Base-by-base conservation (phyloP, 2,329 filamentous ascomycete species). In the Aurifilum marmelostoma region DNA sequence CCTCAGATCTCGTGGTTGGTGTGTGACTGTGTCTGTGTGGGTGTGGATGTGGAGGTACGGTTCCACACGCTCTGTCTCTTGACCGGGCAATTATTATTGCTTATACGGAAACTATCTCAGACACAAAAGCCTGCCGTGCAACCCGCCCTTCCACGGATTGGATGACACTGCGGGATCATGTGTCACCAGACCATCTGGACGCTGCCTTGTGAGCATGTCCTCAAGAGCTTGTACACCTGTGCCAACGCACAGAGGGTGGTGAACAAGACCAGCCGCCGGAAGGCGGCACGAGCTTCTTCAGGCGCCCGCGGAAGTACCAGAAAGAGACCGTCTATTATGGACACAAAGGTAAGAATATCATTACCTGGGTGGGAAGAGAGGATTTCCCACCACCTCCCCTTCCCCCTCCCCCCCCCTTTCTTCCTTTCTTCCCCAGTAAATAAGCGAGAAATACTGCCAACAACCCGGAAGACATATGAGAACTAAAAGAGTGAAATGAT, bases 401-500 rank as follows among this genome's bases (percentile, higher is more conserved):
- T n/a, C n/a, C n/a, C n/a, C n/a, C n/a, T n/a, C n/a, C n/a, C n/a
- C n/a, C n/a, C n/a, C n/a, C n/a, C n/a, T n/a, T n/a, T n/a, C n/a
- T n/a, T n/a, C n/a, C n/a, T n/a, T n/a, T n/a, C n/a, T n/a, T n/a
- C n/a, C n/a, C n/a, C n/a, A n/a, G n/a, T n/a, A n/a, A n/a, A n/a
- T n/a, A n/a, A n/a, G n/a, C n/a, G n/a, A n/a, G n/a, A n/a, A n/a
- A n/a, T n/a, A n/a, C n/a, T n/a, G n/a, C n/a, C n/a, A n/a, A n/a
- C n/a, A n/a, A n/a, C n/a, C n/a, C n/a, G n/a, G n/a, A n/a, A n/a
- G n/a, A n/a, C n/a, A n/a, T n/a, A n/a, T n/a, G n/a, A n/a, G n/a
- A n/a, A n/a, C n/a, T n/a, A 1, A 7, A 3, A 47, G 6, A n/a
- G 3, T 6, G 6, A n/a, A 5, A 47, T 1, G 5, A 7, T 7